Evolutionary conservation across 2,329 filamentous ascomycete species (phyloP).

Genomic region (Akanthomyces muscarius): DNA sequence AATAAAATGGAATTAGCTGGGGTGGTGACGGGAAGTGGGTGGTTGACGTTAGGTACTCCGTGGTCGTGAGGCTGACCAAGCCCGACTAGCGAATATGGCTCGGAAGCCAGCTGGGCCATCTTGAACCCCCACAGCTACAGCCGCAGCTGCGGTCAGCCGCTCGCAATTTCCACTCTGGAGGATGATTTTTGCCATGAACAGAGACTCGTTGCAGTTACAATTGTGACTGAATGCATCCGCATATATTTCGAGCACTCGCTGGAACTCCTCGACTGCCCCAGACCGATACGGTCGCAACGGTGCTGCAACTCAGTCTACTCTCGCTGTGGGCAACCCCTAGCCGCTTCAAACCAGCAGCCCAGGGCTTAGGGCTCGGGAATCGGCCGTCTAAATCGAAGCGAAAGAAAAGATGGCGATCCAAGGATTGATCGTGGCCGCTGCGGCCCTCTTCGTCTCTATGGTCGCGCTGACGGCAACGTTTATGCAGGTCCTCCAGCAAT

Average conservation of each 20-base stretch:
- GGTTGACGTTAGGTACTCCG: too few relatives aligned
- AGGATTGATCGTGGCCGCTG: conserved; percentile 38
- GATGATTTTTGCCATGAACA: background rate
- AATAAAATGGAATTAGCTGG: too few relatives aligned
- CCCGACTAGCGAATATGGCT: too few relatives aligned
- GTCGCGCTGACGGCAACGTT: conserved; percentile 43
- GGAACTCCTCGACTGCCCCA: background rate
- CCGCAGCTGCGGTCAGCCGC: conserved; percentile 3
- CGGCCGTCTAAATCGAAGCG: background rate
- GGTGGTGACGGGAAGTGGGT: too few relatives aligned
- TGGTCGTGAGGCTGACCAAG: too few relatives aligned
- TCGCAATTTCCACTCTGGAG: conserved; percentile 1
- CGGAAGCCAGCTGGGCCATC: background rate
- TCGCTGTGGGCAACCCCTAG: background rate
- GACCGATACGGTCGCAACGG: background rate
- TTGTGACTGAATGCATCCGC: background rate
- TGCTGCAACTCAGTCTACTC: too few relatives aligned
- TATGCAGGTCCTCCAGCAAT: conserved; percentile 48
- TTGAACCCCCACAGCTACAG: conserved; percentile 9
- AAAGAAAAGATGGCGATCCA: too few relatives aligned
- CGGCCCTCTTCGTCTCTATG: conserved; percentile 45
- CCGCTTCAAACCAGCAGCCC: background rate
- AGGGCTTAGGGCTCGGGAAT: background rate
- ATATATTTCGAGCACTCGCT: background rate
- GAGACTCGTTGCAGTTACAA: background rate